phyloP scores from a whole-genome alignment of 2,329 filamentous ascomycete genomes.

The Tothia fuscella region DNA sequence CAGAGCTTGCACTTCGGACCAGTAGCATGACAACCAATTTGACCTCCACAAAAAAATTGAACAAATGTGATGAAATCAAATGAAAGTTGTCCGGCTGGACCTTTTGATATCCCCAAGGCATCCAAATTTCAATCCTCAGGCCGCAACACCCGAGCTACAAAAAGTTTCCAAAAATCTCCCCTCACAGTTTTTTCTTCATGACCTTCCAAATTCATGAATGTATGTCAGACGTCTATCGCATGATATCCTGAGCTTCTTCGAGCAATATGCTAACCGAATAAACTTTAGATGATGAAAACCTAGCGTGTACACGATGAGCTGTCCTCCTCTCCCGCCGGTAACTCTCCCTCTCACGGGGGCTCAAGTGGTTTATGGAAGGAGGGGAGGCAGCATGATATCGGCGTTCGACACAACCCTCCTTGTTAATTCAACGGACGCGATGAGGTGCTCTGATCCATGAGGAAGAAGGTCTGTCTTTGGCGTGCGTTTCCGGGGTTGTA shows the following conservation, averaged over 20 bases:
- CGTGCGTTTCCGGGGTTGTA: not conserved
- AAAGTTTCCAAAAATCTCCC: too few species aligned
- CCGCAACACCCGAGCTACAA: too few species aligned
- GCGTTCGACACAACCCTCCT: conserved; percentile 98
- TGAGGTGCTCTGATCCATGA: conserved; percentile 78
- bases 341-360: conserved; percentile 85
- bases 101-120: too few species aligned
- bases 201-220: too few species aligned
- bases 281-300: conserved; percentile 94
- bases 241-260: not conserved
- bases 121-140: too few species aligned
- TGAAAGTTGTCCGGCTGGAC: too few species aligned
- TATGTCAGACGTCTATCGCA: too few species aligned
- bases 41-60: too few species aligned
- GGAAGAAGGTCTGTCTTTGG: too few species aligned
- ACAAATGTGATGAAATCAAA: too few species aligned
- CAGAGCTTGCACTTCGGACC: not conserved
- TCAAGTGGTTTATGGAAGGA: conserved; percentile 65
- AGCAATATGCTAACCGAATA: conserved; percentile 4
- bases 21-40: conserved; percentile 8
- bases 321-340: conserved; percentile 48
- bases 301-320: conserved; percentile 91
- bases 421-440: conserved; percentile 96
- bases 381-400: conserved; percentile 76
- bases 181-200: too few species aligned